Base-by-base conservation (phyloP, 1,284 basidiomycete genomes). In the Heliocybe sulcata region DNA sequence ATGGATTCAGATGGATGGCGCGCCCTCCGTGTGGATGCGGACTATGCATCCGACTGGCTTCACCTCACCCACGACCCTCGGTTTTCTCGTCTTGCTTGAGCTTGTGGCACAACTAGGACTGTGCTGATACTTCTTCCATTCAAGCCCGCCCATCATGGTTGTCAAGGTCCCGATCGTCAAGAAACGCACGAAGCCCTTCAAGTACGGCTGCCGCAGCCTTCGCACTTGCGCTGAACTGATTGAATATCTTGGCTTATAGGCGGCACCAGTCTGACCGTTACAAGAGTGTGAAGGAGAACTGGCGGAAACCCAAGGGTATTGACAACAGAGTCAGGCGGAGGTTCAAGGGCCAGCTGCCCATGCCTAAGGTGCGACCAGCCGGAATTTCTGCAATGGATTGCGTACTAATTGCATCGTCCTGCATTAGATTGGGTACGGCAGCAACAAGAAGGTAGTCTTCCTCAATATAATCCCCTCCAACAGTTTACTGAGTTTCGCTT, bases 231-330 rank as follows among this genome's bases (percentile, higher is more conserved):
- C 49, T 25, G 51, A 38, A 52, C 55, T 57, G 54, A 56, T 59
- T 68, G 38, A 58, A 60, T 60, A 60, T 54, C 50, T 58, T 52
- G 59, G 54, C 54, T 57, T 64, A 50, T 70, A 93, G 90, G 81
- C 92, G 94, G 74, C 94, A 97, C 77, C 94, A 98, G 77, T 95
- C 92, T 56, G 94, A 97, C 79, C 89, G 95, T 71, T 98, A 96
- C 80, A 83, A 90, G 72, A 79, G 87, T 63, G 94, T 98, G 64
- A 94, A 94, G 82, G 93, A 95, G 81, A 80, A 90, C 81, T 98
- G 94, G 95, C 83, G 94, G 74, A 98, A 96, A 79, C 93, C 93
- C 64, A 96, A 95, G 84, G 90, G 92, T 90, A 94, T 94, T 67
- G 93, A 94, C 72, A 94, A 94, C 84, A 86, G 93, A 70, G 91